Base-by-base conservation (phyloP, 2,329 filamentous ascomycete species). In the Plectosphaerella cucumerina region DNA sequence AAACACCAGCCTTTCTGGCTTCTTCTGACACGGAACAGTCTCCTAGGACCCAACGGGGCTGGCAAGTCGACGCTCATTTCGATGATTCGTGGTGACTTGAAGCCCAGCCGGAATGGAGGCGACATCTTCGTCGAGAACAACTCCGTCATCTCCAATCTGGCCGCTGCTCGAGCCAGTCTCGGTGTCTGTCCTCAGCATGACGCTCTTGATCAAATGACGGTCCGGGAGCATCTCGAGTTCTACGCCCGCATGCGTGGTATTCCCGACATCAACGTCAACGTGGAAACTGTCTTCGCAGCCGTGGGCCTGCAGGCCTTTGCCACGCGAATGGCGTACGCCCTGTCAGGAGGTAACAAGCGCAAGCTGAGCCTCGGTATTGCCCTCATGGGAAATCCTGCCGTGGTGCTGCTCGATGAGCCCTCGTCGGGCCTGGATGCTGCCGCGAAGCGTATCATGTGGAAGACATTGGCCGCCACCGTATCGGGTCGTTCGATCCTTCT, bases 161-260 rank as follows among this genome's bases (percentile, higher is more conserved):
- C 88, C 1, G 77, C 81, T 2, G 92, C 91, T 3, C 81, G 92
- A 48, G 76, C 81, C 2, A 82, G 90, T 59, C 79, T 97, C 0
- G 93, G 93, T n/a, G 92, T 97, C 0, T 97, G 92, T 60, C 92
- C 93, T 0, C 92, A 91, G 66, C 87, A 88, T 58, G 87, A 91
- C 62, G 92, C 92, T 9, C 87, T 96, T 72, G 93, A 97, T 66
- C 81, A 86, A 50, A 92, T 97, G 89, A 95, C 92, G 0, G 90
- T 95, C 0, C 72, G 83, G 2, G 91, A 97, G 64, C 92, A 96
- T 60, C 77, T 97, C 3, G 74, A 80, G 47, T 96, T 97, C 71
- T 97, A 97, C 65, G 93, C 92, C 6, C 83, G 85, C 47, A 84
- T 93, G 11, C 83, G 92, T 11, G 92, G 93, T 34, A 85, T 97